A percentile compares a stretch with the other conserved stretches of the same genome.
Conservation (phyloP, 2,329 filamentous ascomycete species). For the Dactylellina drechsleri region DNA sequence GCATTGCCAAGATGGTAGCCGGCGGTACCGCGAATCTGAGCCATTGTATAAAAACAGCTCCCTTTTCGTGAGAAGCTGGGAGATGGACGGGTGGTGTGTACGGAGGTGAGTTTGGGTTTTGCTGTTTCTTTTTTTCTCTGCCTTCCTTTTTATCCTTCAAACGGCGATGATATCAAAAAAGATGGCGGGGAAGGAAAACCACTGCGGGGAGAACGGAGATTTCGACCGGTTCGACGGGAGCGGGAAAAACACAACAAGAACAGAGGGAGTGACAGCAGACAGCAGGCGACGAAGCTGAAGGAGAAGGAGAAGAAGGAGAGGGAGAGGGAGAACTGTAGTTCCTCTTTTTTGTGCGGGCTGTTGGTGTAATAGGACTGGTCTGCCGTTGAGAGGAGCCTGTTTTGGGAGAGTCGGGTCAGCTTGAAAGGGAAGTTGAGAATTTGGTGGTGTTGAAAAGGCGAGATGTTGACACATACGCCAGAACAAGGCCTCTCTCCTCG, state of each 20-base stretch:
- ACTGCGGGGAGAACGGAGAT: conserved; percentile 5
- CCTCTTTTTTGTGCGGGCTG: background rate
- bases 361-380: too few relatives aligned
- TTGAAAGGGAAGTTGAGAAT: conserved; percentile 48
- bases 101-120: background rate
- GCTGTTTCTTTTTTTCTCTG: background rate
- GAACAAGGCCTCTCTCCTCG: conserved; percentile 21
- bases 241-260: background rate
- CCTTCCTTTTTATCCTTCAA: background rate
- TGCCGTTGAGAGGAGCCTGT: background rate
- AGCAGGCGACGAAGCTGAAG: background rate
- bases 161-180: conserved; percentile 1
- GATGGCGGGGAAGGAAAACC: background rate
- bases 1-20: conserved; percentile 62
- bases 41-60: conserved; percentile 62
- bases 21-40: conserved; percentile 70
- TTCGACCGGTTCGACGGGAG: background rate
- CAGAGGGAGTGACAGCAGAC: background rate
- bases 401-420: conserved; percentile 14
- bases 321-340: conserved; percentile 8
- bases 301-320: conserved; percentile 5
- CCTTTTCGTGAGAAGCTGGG: conserved; percentile 15
- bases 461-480: conserved; percentile 55
- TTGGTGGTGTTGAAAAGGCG: conserved; percentile 50
- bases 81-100: conserved; percentile 7